These are phyloP conservation scores for Torrubiellomyces zombiae DNA, from an alignment of 2,329 filamentous ascomycete genomes.

Conservation along the genomic window DNA sequence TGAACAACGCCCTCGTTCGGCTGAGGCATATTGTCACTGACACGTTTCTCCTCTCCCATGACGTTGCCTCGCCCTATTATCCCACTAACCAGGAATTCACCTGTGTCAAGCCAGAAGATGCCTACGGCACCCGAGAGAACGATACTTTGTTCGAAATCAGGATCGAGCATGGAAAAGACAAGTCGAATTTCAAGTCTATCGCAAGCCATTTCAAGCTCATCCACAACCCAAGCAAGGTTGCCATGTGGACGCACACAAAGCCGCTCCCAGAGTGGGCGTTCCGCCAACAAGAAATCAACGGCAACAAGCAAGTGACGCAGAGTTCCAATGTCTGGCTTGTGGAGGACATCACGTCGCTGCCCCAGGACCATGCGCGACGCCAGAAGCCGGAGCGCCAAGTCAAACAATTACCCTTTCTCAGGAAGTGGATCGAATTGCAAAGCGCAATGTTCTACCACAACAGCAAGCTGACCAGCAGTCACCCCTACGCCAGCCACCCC, in stretches of 20 bases:
- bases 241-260: slow-evolving; percentile 96
- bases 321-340: slow-evolving; percentile 90
- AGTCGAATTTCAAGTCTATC: slow-evolving; percentile 76
- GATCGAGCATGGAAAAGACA: slow-evolving; percentile 68
- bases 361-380: slow-evolving; percentile 54
- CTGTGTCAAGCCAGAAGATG: slow-evolving; percentile 56
- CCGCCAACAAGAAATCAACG: slow-evolving; percentile 97
- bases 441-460: slow-evolving; percentile 99
- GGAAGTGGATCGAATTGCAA: slow-evolving; percentile 93
- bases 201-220: slow-evolving; percentile 91
- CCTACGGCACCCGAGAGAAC: slow-evolving; percentile 56
- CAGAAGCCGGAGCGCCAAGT: slow-evolving; percentile 61
- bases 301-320: slow-evolving; percentile 86
- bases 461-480: slow-evolving; percentile 90
- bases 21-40: slow-evolving; percentile 78
- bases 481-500: slow-evolving; percentile 87
- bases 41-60: slow-evolving; percentile 76
- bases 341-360: slow-evolving; percentile 74
- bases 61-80: slow-evolving; percentile 90
- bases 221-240: slow-evolving; percentile 86
- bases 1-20: slow-evolving; percentile 72
- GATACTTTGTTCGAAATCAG: slow-evolving; percentile 89
- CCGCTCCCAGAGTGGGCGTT: slow-evolving; percentile 95
- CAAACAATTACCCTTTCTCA: slow-evolving; percentile 73
- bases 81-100: slow-evolving; percentile 99